Evolutionary conservation across 192 early-diverging fungal genomes (phyloP), one percentile per base, ranked within the genome.

Genomic region (Paraglomus brasilianum): DNA sequence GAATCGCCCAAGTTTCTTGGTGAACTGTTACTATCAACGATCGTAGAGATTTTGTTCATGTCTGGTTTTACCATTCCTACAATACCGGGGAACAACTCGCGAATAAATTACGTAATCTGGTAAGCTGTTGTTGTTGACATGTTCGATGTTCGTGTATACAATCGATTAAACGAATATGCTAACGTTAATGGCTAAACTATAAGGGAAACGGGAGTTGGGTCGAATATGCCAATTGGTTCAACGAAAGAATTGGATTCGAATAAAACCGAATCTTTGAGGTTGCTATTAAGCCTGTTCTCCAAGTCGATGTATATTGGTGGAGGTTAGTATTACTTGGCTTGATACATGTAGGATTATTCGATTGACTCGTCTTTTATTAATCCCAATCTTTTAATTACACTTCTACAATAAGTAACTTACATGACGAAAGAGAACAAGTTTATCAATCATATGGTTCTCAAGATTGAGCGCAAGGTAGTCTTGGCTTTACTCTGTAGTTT

Each of bases 401-500:
- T 30, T 30, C 3, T 30, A 36, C 17, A 50, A 39, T 78, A 89
- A 2, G 62, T 78, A 1, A 67, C 77, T 8, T 74, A 86, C 8
- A 59, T 82, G 8, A 66, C 82, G 5, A 78, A 71, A 39, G 81
- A 83, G 22, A 87, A 88, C 70, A 70, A 74, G 38, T 93, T 88
- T 86, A 73, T 83, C 8, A 70, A 75, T 41, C 74, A 75, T 60
- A 73, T 93, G 10, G 78, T 78, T 0, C 74, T 79, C 30, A 71
- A 77, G 24, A 74, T 83, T 11, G 90, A 91, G 42, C 86, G 85
- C 71, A 92, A 91, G 68, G 79, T 84, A 36, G 83, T 88, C 8
- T 72, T 96, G 38, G 86, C 89, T 8, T 68, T 95, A 58, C 82
- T 95, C 6, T 95, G 93, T 80, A 94, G 92, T 72, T 71, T 95